Base-by-base conservation (phyloP, 306 rosid genomes). In the Cucumis melo region DNA sequence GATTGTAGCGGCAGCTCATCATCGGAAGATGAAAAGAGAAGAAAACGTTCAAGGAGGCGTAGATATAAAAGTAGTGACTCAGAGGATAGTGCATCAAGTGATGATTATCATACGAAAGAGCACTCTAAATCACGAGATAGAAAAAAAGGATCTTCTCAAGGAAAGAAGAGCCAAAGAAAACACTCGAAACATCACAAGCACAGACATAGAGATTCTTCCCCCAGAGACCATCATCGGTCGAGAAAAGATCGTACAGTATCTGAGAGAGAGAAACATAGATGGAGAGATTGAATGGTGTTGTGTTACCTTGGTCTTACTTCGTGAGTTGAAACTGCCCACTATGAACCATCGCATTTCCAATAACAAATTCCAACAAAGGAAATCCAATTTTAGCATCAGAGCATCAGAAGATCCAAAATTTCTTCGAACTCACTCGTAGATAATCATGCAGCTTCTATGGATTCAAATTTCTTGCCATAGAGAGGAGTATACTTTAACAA, bases 1-100 rank as follows among this genome's bases (percentile, higher is more conserved):
- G 87, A 85, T 75, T 70, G 75, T 78, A 87, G 87, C 75, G 44
- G 79, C 84, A 78, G 84, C 77, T 83, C 86, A 23, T 81, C 83
- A 17, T 89, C 88, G 24, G 92, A 88, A 81, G 92, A 86, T 75
- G 94, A 87, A 41, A 87, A 86, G 83, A 86, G 85, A 78, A 87
- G 88, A 80, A 94, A 87, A 68, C 84, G 42, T 44, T 83, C 90
- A 36, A 84, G 87, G 86, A 82, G 83, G 70, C 92, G 65, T 80
- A 86, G 82, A 58, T 85, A 55, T 48, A 78, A 83, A 84, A 80
- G 85, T 85, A 81, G 51, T 38, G 87, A 88, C 63, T 83, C 87
- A 34, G 89, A 86, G 72, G 83, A 89, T 81, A 88, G 84, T 81
- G 83, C 83, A 5, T 87, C 88, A 27, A 78, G 79, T 80, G 91